A percentile compares a stretch with the other conserved stretches of the same genome.
These are phyloP conservation scores for Candida ascalaphidarum DNA, from an alignment of 805 yeast genomes.

Conservation along the genomic window DNA sequence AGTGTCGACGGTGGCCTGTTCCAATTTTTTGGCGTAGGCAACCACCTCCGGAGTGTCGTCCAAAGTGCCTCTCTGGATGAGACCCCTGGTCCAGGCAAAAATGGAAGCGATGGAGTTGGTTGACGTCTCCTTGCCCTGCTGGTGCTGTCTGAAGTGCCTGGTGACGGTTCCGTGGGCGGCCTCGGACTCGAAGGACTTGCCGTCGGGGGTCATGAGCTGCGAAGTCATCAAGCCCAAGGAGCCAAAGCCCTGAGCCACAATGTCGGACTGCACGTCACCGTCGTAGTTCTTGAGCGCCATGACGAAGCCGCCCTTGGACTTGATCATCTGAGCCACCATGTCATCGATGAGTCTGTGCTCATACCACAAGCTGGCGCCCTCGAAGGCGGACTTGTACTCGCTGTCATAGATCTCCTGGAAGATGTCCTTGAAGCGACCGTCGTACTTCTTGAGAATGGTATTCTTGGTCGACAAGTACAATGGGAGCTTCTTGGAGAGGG, in stretches of 20 bases:
- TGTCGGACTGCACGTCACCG: slow-evolving; percentile 81
- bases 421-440: slow-evolving; percentile 76
- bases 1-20: slow-evolving; percentile 61
- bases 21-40: slow-evolving; percentile 56
- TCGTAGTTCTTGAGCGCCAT: slow-evolving; percentile 80
- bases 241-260: slow-evolving; percentile 83
- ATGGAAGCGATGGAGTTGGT: slow-evolving; percentile 82
- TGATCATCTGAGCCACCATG: slow-evolving; percentile 85
- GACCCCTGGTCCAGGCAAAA: slow-evolving; percentile 82
- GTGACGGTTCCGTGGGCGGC: slow-evolving; percentile 89
- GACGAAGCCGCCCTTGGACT: slow-evolving; percentile 75
- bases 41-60: slow-evolving; percentile 67
- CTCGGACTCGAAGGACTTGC: slow-evolving; percentile 77
- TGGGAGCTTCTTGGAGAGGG: slow-evolving; percentile 54
- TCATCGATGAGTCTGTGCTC: slow-evolving; percentile 82
- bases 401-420: slow-evolving; percentile 59
- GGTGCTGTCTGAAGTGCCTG: slow-evolving; percentile 77
- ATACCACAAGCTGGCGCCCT: slow-evolving; percentile 54
- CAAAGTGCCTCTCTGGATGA: slow-evolving; percentile 72
- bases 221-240: slow-evolving; percentile 82
- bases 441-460: slow-evolving; percentile 75
- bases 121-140: slow-evolving; percentile 74
- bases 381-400: slow-evolving; percentile 49
- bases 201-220: slow-evolving; percentile 75
- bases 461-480: slow-evolving; percentile 68